Base-by-base conservation (phyloP, 352 stramenopile genomes). In the Phytophthora megakarya region DNA sequence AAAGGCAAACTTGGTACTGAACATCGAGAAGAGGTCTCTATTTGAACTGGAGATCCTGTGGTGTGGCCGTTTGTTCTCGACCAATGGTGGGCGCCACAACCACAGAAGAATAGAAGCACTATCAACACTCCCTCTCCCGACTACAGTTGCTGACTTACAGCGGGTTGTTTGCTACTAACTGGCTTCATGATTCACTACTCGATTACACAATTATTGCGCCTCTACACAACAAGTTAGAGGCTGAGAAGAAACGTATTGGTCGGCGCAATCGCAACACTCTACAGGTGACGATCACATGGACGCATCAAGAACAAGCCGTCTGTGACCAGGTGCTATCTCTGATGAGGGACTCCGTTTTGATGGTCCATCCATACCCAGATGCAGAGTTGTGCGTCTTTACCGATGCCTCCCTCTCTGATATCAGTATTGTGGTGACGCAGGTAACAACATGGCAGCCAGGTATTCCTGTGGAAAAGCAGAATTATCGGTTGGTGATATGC, bases 21-120 rank as follows among this genome's bases (percentile, higher is more conserved):
- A 32, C 26, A 32, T 32, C 5, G 26, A 32, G 26, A 32, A 32
- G 26, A 32, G 26, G 9, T 32, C 46, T 10, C 12, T 71, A 16
- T 72, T 70, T 46, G 32, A 25, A 32, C n/a, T 37, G 8, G 26
- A 56, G 16, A 26, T 70, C 0, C 12, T 51, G 32, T 76, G 63
- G 63, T 72, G 62, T 35, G 62, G 61, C 4, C 40, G 47, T 19
- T 22, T 72, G 5, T 56, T 75, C 18, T 42, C 18, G 1, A 32
- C 23, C 5, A 12, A 35, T 22, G 55, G 61, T 21, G 23, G 72
- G 10, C 23, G 49, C 6, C 52, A 64, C 8, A 56, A 71, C 25
- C 37, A 54, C 1, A 18, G 16, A 2, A 15, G 54, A 25, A 11
- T 72, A 0, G 9, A 52, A 22, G 49, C 49, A 5, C 25, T 50